Evolutionary conservation across 805 yeast genomes (phyloP), one percentile per base, ranked within the genome.

Genomic region (Scheffersomyces stipitis): DNA sequence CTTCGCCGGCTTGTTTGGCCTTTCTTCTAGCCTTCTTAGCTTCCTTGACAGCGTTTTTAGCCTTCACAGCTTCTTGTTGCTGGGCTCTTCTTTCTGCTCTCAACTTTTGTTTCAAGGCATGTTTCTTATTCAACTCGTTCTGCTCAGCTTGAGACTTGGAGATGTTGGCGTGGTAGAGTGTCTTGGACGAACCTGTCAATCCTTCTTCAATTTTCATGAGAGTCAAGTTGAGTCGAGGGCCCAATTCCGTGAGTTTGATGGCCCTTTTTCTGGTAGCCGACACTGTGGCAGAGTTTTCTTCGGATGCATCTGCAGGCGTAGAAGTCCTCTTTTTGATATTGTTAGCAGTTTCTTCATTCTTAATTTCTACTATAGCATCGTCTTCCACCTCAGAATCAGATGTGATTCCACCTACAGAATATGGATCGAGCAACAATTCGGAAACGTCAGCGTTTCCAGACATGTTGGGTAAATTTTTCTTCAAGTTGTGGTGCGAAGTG

Each of bases 301-400:
- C 41, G 2, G 38, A 41, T 15, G 41, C 51, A 14, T 47, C 38
- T 3, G 45, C 52, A 8, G 49, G 30, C 24, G 42, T 54, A 8
- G 49, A 30, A 24, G 42, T 54, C 39, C 41, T 53, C 54, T 35
- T 59, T 55, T 38, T 58, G 49, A 27, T 18, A 14, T 38, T 36
- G 14, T 38, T 37, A 14, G 49, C 41, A 8, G 34, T 46, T 22
- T 45, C 45, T 12, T 58, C 63, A 30, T 50, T 46, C 41, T 58
- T 52, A 16, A 84, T 71, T 46, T 81, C 87, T 20, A 87, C 91
- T 36, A 83, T 74, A 17, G 81, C 86, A 47, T 90, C 96, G 42
- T 90, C 96, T 53, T 93, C 98, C 30, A 89, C 80, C 68, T 91
- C 99, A 3, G 95, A 84, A 52, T 91, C 99, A 31, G 93, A 82